Base-by-base conservation (phyloP, 1,139 yeast species). In the Arxiozyma heterogenica region DNA sequence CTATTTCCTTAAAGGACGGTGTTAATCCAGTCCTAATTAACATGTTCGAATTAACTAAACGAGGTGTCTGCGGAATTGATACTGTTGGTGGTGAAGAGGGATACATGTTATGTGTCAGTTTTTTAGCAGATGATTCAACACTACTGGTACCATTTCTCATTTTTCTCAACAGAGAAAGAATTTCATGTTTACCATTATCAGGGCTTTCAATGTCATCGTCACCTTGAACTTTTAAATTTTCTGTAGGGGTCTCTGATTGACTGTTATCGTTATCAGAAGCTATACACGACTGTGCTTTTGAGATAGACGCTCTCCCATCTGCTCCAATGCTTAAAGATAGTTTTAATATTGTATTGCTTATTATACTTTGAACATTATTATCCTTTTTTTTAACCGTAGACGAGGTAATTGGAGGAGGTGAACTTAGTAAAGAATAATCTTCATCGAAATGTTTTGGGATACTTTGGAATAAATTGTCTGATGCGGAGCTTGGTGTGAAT, bases 21-120 rank as follows among this genome's bases (percentile, higher is more conserved):
- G 71, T 66, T 23, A 67, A 62, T 5, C 71, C 71, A 1, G 68
- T 66, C 49, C 61, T 62, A 41, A 49, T 49, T n/a, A 49, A 42
- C 15, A 11, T 23, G 18, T 23, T 49, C 30, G 43, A 49, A 34
- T 20, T 30, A 17, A 21, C 18, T 8, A 41, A 34, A 64, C 64
- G 57, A 23, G 69, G 69, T 1, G 65, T 62, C 2, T 64, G 58
- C 12, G 65, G 66, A n/a, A 61, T n/a, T 1, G 20, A 51, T 20
- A 54, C 52, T 46, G 57, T 23, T 27, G 53, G 50, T 34, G 54
- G 43, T 42, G 53, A 51, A 18, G 53, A 54, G 15, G 53, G 53
- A 22, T 42, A 22, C 3, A 47, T 27, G n/a, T 45, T 47, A 17
- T 41, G 18, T 22, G 42, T 43, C 34, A 12, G 25, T 25, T 34